A percentile compares a stretch with the other conserved stretches of the same genome.
These are phyloP conservation scores for Cenchrus fungigraminus DNA, from an alignment of 176 grass and related monocot genomes.

Conservation along the genomic window DNA sequence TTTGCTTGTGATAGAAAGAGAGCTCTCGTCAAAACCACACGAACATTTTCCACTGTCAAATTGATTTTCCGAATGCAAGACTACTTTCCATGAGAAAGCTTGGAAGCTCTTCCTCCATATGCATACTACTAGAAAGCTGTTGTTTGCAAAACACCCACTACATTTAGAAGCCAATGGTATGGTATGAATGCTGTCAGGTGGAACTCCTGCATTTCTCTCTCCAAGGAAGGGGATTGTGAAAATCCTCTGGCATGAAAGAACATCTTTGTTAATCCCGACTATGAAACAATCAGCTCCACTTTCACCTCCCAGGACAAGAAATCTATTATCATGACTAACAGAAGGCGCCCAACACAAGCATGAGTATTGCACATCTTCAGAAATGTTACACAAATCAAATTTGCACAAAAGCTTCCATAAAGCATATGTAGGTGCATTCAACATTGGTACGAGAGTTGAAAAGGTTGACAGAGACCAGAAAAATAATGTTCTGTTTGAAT, in stretches of 20 bases:
- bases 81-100: slow-evolving; percentile 76
- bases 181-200: slow-evolving; percentile 79
- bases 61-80: slow-evolving; percentile 55
- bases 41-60: slow-evolving; percentile 34
- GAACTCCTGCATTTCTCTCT: slow-evolving; percentile 39
- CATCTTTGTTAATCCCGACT: slow-evolving; percentile 58
- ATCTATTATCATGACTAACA: slow-evolving; percentile 57
- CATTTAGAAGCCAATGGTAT: slow-evolving; percentile 66
- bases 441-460: slow-evolving; percentile 57
- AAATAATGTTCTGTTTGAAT: slow-evolving; percentile 72
- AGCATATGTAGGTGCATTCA: slow-evolving; percentile 60
- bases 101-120: slow-evolving; percentile 71
- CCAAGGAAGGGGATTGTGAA: slow-evolving; percentile 67
- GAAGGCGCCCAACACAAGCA: slow-evolving; percentile 86
- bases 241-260: slow-evolving; percentile 63
- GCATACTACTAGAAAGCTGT: slow-evolving; percentile 78
- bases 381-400: slow-evolving; percentile 56
- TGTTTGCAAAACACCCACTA: slow-evolving; percentile 45
- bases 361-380: slow-evolving; percentile 63
- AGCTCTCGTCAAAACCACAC: slow-evolving; percentile 50
- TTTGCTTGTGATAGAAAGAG: slow-evolving; percentile 47
- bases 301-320: slow-evolving; percentile 80
- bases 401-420: slow-evolving; percentile 75
- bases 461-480: slow-evolving; percentile 89
- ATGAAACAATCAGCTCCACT: slow-evolving; percentile 77